Evolutionary conservation across 192 early-diverging fungal species (phyloP).

Genomic region (Coemansia sp.): DNA sequence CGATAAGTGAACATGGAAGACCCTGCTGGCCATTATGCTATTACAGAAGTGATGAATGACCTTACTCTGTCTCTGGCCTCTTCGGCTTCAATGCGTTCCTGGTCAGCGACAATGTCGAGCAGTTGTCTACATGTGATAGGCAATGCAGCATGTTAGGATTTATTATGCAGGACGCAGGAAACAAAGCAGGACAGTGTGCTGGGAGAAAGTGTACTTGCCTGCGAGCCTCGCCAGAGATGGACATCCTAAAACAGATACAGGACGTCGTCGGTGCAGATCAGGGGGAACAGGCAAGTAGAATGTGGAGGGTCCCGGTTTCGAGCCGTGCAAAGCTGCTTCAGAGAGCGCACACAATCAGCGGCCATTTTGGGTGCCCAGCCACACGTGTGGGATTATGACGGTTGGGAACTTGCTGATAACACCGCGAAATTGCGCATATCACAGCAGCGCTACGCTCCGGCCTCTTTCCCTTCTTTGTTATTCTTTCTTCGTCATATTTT

Average conservation of each 20-base stretch:
- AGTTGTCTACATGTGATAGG: conserved; percentile 30
- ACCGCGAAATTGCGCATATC: conserved; percentile 8
- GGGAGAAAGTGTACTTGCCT: too few species aligned
- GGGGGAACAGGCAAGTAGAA: too few species aligned
- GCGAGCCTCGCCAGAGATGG: too few species aligned
- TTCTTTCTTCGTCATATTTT: conserved; percentile 14
- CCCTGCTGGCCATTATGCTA: neutral
- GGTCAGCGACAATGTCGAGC: conserved; percentile 19
- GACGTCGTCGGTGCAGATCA: too few species aligned
- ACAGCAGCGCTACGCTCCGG: neutral
- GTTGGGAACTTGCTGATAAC: neutral
- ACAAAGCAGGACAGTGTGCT: too few species aligned
- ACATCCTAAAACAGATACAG: too few species aligned
- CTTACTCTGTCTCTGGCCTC: conserved; percentile 25
- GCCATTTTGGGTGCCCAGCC: too few species aligned
- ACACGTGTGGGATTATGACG: too few species aligned
- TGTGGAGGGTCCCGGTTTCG: too few species aligned
- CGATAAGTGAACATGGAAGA: neutral
- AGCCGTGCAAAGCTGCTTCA: too few species aligned
- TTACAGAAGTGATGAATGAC: neutral
- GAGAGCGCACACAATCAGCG: too few species aligned
- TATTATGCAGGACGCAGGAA: too few species aligned
- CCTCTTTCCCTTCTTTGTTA: conserved; percentile 3
- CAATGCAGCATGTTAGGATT: neutral
- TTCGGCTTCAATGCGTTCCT: conserved; percentile 15